Conservation (phyloP, 495 filamentous ascomycete species). For the Penicillium soppii region DNA sequence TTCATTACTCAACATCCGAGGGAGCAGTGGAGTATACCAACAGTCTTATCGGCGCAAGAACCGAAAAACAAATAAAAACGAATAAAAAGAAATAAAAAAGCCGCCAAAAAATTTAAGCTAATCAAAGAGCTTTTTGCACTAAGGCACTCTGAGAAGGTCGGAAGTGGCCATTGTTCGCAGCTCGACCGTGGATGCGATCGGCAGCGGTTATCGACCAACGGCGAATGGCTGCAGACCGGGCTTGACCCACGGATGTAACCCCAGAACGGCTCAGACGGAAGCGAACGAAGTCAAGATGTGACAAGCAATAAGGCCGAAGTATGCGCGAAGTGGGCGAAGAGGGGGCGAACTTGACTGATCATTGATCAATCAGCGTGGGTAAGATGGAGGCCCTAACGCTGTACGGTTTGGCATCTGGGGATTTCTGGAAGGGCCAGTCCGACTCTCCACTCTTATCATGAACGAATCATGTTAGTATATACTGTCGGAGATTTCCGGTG, state of each 20-base stretch:
- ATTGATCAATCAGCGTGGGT: slow-evolving; percentile 8
- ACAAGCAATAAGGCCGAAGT: slow-evolving; percentile 13
- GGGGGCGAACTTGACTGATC: neutral
- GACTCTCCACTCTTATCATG: slow-evolving; percentile 10
- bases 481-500: slow-evolving; percentile 17
- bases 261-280: slow-evolving; percentile 19
- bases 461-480: slow-evolving; percentile 11
- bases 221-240: slow-evolving; percentile 2
- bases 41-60: slow-evolving; percentile 20
- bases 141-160: slow-evolving; percentile 11
- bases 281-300: slow-evolving; percentile 18
- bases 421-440: slow-evolving; percentile 7
- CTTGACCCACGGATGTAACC: slow-evolving; percentile 34
- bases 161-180: slow-evolving; percentile 10
- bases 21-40: slow-evolving; percentile 9
- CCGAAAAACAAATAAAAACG: slow-evolving; percentile 10
- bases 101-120: slow-evolving; percentile 10
- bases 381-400: neutral
- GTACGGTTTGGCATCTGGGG: neutral
- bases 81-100: slow-evolving; percentile 5
- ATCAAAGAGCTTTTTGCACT: slow-evolving; percentile 1
- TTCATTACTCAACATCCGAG: slow-evolving; percentile 19
- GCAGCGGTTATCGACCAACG: slow-evolving; percentile 9
- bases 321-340: neutral
- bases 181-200: slow-evolving; percentile 27